Evolutionary conservation across 2,329 filamentous ascomycete genomes (phyloP).

Genomic region (Mycosphaerella sp.): DNA sequence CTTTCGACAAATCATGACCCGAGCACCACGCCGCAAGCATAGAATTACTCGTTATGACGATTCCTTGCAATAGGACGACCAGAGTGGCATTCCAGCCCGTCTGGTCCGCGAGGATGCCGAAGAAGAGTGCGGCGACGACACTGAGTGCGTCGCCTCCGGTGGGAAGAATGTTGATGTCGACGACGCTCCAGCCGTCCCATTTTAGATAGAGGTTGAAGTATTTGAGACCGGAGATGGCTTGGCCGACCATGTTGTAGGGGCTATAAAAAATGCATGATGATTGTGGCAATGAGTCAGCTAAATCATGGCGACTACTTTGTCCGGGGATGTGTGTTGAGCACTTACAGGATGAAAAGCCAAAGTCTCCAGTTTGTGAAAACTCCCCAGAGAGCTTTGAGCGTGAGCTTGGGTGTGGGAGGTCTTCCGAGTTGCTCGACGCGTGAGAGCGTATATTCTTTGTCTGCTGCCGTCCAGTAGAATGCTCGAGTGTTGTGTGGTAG

Average conservation of each 20-base stretch:
- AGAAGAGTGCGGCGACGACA: slow-evolving; percentile 11
- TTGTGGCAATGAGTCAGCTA: no score
- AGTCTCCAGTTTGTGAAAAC: slow-evolving; percentile 16
- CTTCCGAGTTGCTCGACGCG: slow-evolving; percentile 10
- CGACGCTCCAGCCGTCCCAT: slow-evolving; percentile 12
- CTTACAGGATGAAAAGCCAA: slow-evolving; percentile 11
- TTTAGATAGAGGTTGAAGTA: slow-evolving; percentile 20
- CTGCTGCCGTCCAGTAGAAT: slow-evolving; percentile 39
- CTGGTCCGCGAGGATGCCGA: slow-evolving; percentile 12
- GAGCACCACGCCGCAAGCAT: slow-evolving; percentile 13
- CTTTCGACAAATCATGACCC: slow-evolving; percentile 2
- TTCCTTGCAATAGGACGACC: slow-evolving; percentile 1
- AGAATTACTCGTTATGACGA: slow-evolving; percentile 11
- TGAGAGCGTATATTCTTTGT: slow-evolving; percentile 11
- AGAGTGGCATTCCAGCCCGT: slow-evolving; percentile 10
- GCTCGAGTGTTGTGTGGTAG: slow-evolving; percentile 46
- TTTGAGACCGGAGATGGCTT: slow-evolving; percentile 8
- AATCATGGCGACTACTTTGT: no score
- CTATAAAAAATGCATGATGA: no score
- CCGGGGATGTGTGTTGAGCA: no score
- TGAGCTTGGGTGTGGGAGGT: slow-evolving; percentile 7
- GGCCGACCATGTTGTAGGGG: slow-evolving; percentile 7
- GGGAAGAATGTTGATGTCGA: slow-evolving; percentile 11
- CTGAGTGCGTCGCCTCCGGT: slow-evolving; percentile 14
- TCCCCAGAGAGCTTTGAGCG: background rate